phyloP scores from a whole-genome alignment of 2,329 filamentous ascomycete genomes.

The Botrytis paeoniae region DNA sequence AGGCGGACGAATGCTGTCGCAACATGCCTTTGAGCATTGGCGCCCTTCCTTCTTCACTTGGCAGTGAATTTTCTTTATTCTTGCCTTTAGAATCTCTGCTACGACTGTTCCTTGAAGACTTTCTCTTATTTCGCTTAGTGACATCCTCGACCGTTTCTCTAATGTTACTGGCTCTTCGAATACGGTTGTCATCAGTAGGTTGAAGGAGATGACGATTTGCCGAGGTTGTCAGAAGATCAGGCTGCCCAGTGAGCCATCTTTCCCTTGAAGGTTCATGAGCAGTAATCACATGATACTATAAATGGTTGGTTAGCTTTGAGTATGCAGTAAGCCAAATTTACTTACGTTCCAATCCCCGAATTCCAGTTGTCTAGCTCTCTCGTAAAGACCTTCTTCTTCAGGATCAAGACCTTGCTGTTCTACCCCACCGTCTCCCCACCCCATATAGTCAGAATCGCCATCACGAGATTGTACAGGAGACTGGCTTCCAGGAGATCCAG shows the following conservation, averaged over 20 bases:
- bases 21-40: constrained; percentile 40
- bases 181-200: constrained; percentile 44
- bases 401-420: constrained; percentile 52
- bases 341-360: constrained; percentile 93
- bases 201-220: constrained; percentile 54
- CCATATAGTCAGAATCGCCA: constrained; percentile 39
- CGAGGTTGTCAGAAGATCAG: constrained; percentile 52
- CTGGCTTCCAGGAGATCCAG: constrained; percentile 43
- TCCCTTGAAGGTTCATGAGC: constrained; percentile 72
- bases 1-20: constrained; percentile 48
- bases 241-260: constrained; percentile 55
- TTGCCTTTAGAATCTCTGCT: constrained; percentile 35
- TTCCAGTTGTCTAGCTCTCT: constrained; percentile 68
- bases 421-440: constrained; percentile 46
- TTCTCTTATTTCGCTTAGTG: constrained; percentile 37
- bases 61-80: constrained; percentile 26
- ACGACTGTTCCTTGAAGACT: constrained; percentile 27
- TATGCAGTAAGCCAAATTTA: constrained; percentile 31
- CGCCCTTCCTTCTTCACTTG: constrained; percentile 36
- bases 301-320: background rate
- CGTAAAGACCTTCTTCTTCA: constrained; percentile 70
- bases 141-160: constrained; percentile 39
- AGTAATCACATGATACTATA: constrained; percentile 88
- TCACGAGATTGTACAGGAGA: constrained; percentile 39
- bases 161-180: constrained; percentile 40